Base-by-base conservation (phyloP, 371 early-diverging fungal species). In the Mucor sp. region DNA sequence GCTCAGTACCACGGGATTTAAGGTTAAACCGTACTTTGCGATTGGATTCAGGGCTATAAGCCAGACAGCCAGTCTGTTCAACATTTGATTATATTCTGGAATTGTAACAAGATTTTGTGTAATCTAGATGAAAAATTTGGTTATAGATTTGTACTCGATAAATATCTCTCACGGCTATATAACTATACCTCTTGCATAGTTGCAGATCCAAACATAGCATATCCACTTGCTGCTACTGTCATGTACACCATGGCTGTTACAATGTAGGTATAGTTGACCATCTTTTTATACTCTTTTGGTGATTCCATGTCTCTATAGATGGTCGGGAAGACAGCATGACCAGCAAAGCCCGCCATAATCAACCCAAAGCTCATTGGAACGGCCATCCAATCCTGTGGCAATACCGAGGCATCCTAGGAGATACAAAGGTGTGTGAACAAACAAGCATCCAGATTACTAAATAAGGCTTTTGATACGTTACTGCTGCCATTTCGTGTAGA, bases 141-240 rank as follows among this genome's bases (percentile, higher is more conserved):
- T 48, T 48, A 48, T 15, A 30, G 30, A 30, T 30, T 56, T 56
- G 56, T 56, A 56, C 56, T 27, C 56, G 32, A 25, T 25, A 59
- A 47, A 44, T 66, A 33, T 37, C 61, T 41, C 39, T 63, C 66
- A 58, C 41, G 33, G 28, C 9, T 58, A 33, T 37, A 4, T 41
- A 48, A 62, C 69, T 76, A 7, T 33, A 85, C 87, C 79, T 90
- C 91, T 70, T 88, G 83, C 77, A 82, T 78, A 19, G 85, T 83
- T 12, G 53, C 73, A 58, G 82, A 77, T 4, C 94, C 94, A 87
- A 92, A 94, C 94, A 94, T 94, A 15, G 83, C 25, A 76, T 92
- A 93, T 6, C 94, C 93, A 64, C 76, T 67, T 15, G 69, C 71
- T 14, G 80, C 84, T 15, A 84, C 81, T 9, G 65, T 61, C 44